Conservation (phyloP, 2,329 filamentous ascomycete species). For the Lachnellula arida region DNA sequence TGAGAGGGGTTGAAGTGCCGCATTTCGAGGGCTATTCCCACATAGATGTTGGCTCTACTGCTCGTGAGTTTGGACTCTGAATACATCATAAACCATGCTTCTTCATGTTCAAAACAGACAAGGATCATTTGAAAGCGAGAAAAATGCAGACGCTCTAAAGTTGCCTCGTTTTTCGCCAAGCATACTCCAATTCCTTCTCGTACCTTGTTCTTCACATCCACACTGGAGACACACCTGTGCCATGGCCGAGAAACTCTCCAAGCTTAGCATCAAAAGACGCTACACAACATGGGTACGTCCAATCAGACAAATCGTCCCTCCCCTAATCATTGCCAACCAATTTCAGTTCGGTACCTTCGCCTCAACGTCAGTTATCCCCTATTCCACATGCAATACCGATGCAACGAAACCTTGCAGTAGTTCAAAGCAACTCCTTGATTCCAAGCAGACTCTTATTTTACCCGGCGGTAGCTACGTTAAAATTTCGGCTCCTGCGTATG, state of each 20-base stretch:
- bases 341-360: background rate
- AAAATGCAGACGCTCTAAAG: too few species aligned
- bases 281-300: background rate
- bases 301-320: background rate
- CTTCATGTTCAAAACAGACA: too few species aligned
- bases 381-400: background rate
- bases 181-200: background rate
- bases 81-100: too few species aligned
- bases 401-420: background rate
- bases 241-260: background rate
- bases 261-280: background rate
- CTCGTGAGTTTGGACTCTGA: too few species aligned
- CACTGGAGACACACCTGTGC: background rate
- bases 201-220: background rate
- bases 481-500: too few species aligned
- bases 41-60: too few species aligned
- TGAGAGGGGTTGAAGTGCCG: background rate
- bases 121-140: too few species aligned
- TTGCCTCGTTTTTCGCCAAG: background rate
- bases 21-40: too few species aligned
- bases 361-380: background rate
- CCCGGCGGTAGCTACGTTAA: too few species aligned
- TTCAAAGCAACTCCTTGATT: background rate
- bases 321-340: background rate
- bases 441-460: too few species aligned